A percentile compares a stretch with the other conserved stretches of the same genome.
Evolutionary conservation across 768 basidiomycete genomes (phyloP).

Genomic region (Hysterangium stoloniferum): DNA sequence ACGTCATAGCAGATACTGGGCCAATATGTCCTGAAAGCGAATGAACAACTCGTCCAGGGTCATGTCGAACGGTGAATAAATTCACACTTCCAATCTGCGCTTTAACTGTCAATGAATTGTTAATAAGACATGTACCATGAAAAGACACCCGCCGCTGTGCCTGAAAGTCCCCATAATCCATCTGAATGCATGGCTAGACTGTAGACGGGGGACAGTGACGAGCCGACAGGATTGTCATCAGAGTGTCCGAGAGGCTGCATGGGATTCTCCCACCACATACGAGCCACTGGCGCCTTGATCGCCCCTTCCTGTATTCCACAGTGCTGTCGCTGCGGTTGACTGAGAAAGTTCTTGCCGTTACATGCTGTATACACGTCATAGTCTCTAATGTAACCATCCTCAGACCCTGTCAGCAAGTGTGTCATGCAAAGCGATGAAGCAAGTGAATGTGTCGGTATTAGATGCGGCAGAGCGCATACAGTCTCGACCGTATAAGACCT

Average conservation of each 20-base stretch:
- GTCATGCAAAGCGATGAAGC: slow-evolving; percentile 82
- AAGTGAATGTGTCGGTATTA: slow-evolving; percentile 80
- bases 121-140: slow-evolving; percentile 7
- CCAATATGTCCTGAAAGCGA: slow-evolving; percentile 69
- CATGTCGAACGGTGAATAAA: slow-evolving; percentile 87
- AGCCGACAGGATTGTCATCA: slow-evolving; percentile 38
- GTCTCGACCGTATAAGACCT: slow-evolving; percentile 82
- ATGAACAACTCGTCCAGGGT: slow-evolving; percentile 73
- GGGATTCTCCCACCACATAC: slow-evolving; percentile 90
- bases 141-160: slow-evolving; percentile 60
- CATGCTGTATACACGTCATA: slow-evolving; percentile 88
- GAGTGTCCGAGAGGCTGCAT: slow-evolving; percentile 21
- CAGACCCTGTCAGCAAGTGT: slow-evolving; percentile 83
- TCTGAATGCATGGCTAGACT: slow-evolving; percentile 89
- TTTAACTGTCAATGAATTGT: background rate
- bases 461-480: slow-evolving; percentile 85
- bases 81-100: slow-evolving; percentile 85
- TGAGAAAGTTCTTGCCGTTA: slow-evolving; percentile 81
- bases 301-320: slow-evolving; percentile 88
- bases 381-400: slow-evolving; percentile 88
- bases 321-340: slow-evolving; percentile 81
- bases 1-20: slow-evolving; percentile 76
- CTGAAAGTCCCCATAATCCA: slow-evolving; percentile 86
- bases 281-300: slow-evolving; percentile 80
- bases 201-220: slow-evolving; percentile 66